Percentiles rank a stretch among this genome's conserved stretches.
Conservation (phyloP, 805 yeast genomes). For the Ogataea chonburiensis region DNA sequence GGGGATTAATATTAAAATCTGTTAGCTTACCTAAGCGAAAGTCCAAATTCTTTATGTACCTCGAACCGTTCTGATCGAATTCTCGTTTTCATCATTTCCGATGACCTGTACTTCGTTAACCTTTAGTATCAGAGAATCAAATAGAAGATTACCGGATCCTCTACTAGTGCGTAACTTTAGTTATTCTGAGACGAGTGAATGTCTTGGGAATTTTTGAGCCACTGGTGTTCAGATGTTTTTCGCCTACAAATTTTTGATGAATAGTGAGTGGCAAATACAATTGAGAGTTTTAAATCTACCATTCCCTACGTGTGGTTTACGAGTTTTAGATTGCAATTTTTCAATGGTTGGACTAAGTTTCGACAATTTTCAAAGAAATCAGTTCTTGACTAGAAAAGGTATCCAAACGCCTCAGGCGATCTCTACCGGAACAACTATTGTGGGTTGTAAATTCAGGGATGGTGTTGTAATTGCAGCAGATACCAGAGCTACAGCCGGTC, state of each 20-base stretch:
- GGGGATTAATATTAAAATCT: too few relatives aligned
- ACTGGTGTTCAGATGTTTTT: slow-evolving; percentile 3
- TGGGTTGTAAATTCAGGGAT: slow-evolving; percentile 87
- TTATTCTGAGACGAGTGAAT: too few relatives aligned
- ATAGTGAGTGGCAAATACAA: slow-evolving; percentile 7
- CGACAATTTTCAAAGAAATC: slow-evolving; percentile 91
- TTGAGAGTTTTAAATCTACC: too few relatives aligned
- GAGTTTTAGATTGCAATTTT: not conserved
- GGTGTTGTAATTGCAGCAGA: slow-evolving; percentile 99
- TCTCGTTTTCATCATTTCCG: too few relatives aligned
- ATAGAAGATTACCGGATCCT: too few relatives aligned
- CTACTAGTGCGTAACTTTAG: not conserved
- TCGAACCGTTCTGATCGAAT: too few relatives aligned
- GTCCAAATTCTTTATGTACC: too few relatives aligned
- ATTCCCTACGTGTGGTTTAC: too few relatives aligned
- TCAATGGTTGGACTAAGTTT: slow-evolving; percentile 87
- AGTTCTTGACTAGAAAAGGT: slow-evolving; percentile 64
- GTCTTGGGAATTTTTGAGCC: not conserved
- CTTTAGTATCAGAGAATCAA: too few relatives aligned
- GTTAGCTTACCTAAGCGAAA: too few relatives aligned
- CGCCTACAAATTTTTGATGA: not conserved
- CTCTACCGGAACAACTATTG: slow-evolving; percentile 99
- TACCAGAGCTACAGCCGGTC: slow-evolving; percentile 96
- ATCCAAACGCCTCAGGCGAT: slow-evolving; percentile 83
- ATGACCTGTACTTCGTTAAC: too few relatives aligned